Conservation (phyloP, 139 green algal genomes). For the Chlorella sp. region DNA sequence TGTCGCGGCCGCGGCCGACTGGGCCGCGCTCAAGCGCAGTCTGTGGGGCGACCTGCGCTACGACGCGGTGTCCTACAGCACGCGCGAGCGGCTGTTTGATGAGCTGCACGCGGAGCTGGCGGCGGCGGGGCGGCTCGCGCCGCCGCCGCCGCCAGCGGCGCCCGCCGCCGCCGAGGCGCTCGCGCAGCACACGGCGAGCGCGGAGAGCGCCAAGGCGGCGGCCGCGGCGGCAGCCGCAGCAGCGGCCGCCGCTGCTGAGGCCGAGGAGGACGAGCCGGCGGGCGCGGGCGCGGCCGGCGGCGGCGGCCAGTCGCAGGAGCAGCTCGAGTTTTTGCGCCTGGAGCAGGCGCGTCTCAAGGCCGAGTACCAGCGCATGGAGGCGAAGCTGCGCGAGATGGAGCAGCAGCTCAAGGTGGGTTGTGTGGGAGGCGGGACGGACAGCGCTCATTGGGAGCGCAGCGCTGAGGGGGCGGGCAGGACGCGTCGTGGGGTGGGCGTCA, state of each 20-base stretch:
- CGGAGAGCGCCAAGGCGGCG: no score
- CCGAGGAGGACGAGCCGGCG: neutral
- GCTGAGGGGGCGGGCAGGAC: no score
- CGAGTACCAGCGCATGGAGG: conserved; percentile 61
- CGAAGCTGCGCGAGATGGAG: conserved; percentile 56
- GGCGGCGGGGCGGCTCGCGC: conserved; percentile 16
- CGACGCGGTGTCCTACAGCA: conserved; percentile 29
- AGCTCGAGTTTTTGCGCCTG: conserved; percentile 30
- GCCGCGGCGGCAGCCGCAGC: neutral
- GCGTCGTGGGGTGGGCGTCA: no score
- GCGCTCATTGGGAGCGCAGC: no score
- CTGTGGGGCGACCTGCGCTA: conserved; percentile 12
- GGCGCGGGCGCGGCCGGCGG: neutral
- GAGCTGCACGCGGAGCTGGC: conserved; percentile 23
- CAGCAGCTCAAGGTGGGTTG: conserved; percentile 32
- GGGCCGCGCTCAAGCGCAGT: conserved; percentile 23
- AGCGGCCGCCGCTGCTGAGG: neutral
- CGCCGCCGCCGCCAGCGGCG: neutral
- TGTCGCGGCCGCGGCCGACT: conserved; percentile 18
- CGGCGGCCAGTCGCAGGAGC: neutral
- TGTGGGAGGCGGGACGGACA: no score
- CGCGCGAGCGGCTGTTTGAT: conserved; percentile 34
- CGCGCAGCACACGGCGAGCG: neutral
- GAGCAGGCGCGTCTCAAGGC: conserved; percentile 51
- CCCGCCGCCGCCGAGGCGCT: neutral